Base-by-base conservation (phyloP, 176 grass and related monocot species). In the sorghum (Sorghum bicolor) region DNA sequence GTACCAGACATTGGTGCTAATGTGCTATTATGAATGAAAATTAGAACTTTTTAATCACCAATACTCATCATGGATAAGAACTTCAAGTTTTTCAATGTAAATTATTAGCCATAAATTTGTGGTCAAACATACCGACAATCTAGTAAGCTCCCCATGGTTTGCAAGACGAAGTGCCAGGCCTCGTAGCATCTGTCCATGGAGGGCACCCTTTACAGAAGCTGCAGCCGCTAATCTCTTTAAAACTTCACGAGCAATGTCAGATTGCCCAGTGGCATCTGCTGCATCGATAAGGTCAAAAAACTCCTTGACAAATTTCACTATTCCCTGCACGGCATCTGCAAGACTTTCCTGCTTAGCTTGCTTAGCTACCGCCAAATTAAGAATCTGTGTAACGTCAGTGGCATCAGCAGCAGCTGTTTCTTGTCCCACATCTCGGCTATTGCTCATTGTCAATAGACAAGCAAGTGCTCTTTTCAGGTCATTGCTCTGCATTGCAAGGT, bases 271-370 rank as follows among this genome's bases (percentile, higher is more conserved):
- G 73, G 96, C 96, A 96, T 99, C 96, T 85, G 96, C 96, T 45
- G 96, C 93, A 88, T 99, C 96, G 72, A 96, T 99, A 76, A 99
- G 86, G 80, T 96, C 74, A 30, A 99, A 91, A 83, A 99, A 99
- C 41, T 99, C 96, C 64, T 94, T 99, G 39, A 93, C 96, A 92
- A 99, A 99, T 87, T 99, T 99, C 78, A 95, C 93, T 88, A 99
- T 96, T 75, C 93, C 93, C 72, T 99, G 93, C 67, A 99, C 93
- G 5, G 96, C 93, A 76, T 99, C 96, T 72, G 90, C 89, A 70
- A 96, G 84, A 86, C 94, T 99, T 86, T 99, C 96, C 85, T 99
- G 96, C 80, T 98, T 98, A 74, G 89, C 96, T 84, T 89, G 93
- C 75, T 94, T 99, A 87, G 89, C 93, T 77, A 91, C 89, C 1